Evolutionary conservation across 1,139 yeast species (phyloP), one percentile per base, ranked within the genome.

Genomic region (Diutina siamensis): DNA sequence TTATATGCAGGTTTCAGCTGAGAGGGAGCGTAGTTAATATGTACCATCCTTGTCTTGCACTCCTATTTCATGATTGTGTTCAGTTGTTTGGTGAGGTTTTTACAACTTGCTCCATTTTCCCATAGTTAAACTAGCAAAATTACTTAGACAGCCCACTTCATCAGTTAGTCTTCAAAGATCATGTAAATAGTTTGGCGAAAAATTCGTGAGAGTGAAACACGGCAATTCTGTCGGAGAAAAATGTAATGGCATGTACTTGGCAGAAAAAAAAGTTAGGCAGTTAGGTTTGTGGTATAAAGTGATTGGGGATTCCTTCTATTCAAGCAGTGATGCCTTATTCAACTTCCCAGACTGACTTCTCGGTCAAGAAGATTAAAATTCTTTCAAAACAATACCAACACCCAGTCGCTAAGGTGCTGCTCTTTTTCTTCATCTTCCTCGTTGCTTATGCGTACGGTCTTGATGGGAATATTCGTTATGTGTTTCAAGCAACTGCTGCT

Each of bases 401-500:
- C 44, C 52, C 48, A 3, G 41, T 28, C 15, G 60, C 50, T 46
- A 70, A 65, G 46, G 49, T 64, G 8, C 53, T 64, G 34, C 65
- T 74, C 50, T 76, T 75, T 49, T 54, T 78, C 46, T 63, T 73
- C 44, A 69, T 80, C 15, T 80, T 83, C 56, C 52, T 77, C 17
- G 73, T 80, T 48, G 74, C 85, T 21, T 83, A 80, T 56, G 76
- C 74, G 35, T 83, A 82, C 55, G 80, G 85, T n/a, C 63, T 83
- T 33, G 88, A 81, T 55, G 71, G 76, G 46, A 70, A 70, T 19
- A 61, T 75, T 42, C 70, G 87, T 52, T 63, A 60, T 46, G 66
- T 70, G 27, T 70, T 70, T 60, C 42, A 38, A 13, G 32, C 33
- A 4, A 25, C 42, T n/a, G 44, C 44, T 5, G 35, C 44, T 3